Conservation (phyloP, 2,329 filamentous ascomycete species). For the Claviceps paspali region DNA sequence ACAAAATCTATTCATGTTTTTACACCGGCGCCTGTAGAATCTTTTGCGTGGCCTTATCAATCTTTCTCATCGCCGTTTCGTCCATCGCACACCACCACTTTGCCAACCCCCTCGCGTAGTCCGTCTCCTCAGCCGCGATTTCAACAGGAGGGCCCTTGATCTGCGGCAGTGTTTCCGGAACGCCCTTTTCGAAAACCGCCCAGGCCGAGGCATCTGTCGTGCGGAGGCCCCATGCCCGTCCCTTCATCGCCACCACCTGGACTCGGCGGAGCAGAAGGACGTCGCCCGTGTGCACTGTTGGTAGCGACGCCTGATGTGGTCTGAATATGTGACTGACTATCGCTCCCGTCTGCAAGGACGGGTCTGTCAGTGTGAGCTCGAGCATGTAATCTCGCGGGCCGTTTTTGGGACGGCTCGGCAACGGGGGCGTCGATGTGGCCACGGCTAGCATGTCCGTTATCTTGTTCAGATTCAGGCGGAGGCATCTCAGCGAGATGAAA, state of each 20-base stretch:
- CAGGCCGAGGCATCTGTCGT: constrained; percentile 43
- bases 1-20: too few species aligned
- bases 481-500: constrained; percentile 33
- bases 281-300: constrained; percentile 39
- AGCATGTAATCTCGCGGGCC: constrained; percentile 45
- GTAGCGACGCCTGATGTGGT: constrained; percentile 40
- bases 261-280: constrained; percentile 43
- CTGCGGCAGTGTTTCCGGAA: constrained; percentile 28
- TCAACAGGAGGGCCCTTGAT: constrained; percentile 47
- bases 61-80: constrained; percentile 26
- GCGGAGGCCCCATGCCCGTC: constrained; percentile 39
- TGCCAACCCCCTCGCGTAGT: constrained; percentile 32
- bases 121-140: constrained; percentile 31
- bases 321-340: constrained; percentile 43
- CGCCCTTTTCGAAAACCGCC: constrained; percentile 40
- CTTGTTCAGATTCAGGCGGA: constrained; percentile 34
- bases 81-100: constrained; percentile 36
- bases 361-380: constrained; percentile 41
- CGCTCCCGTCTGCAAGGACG: constrained; percentile 34
- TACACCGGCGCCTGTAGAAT: constrained; percentile 7
- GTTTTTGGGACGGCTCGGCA: constrained; percentile 38
- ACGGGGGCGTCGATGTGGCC: constrained; percentile 32
- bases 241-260: constrained; percentile 35
- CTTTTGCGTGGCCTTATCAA: constrained; percentile 31
- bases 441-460: constrained; percentile 40